phyloP scores from a whole-genome alignment of 768 basidiomycete species.

The Mycena latifolia region DNA sequence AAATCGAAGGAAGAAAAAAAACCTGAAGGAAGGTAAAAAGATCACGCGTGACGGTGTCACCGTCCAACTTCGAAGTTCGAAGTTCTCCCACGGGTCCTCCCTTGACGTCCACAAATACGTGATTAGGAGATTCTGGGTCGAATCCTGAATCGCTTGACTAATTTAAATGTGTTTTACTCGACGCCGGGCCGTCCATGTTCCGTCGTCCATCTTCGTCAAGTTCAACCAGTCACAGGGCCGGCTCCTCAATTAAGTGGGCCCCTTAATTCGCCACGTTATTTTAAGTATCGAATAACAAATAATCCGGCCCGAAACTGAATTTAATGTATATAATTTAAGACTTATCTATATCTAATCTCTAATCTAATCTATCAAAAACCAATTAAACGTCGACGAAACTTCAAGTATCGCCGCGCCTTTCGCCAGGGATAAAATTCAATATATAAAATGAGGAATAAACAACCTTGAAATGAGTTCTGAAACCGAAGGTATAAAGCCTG shows the following conservation, averaged over 20 bases:
- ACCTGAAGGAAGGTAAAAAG: too few species aligned
- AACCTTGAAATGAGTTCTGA: conserved; percentile 1
- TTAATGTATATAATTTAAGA: conserved; percentile 18
- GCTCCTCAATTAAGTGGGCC: conserved; percentile 19
- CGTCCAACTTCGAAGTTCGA: too few species aligned
- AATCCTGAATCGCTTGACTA: too few species aligned
- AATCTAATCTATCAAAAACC: conserved; percentile 23
- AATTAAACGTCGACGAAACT: conserved; percentile 12
- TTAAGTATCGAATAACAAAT: conserved; percentile 9
- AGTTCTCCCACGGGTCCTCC: too few species aligned
- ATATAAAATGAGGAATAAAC: conserved; percentile 11
- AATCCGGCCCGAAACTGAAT: conserved; percentile 1
- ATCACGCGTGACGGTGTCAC: too few species aligned
- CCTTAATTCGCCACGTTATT: conserved; percentile 5
- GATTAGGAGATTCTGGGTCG: too few species aligned
- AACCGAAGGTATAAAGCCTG: conserved; percentile 1
- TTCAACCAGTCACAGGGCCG: conserved; percentile 7
- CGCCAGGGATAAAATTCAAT: not conserved
- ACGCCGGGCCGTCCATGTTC: too few species aligned
- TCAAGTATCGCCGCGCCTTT: conserved; percentile 13
- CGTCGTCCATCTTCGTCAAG: too few species aligned
- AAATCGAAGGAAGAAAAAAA: too few species aligned
- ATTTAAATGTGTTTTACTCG: too few species aligned
- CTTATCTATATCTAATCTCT: conserved; percentile 11
- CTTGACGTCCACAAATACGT: too few species aligned